These are phyloP conservation scores for Penicillium flavigenum DNA, from an alignment of 495 filamentous ascomycete genomes.

Conservation along the genomic window DNA sequence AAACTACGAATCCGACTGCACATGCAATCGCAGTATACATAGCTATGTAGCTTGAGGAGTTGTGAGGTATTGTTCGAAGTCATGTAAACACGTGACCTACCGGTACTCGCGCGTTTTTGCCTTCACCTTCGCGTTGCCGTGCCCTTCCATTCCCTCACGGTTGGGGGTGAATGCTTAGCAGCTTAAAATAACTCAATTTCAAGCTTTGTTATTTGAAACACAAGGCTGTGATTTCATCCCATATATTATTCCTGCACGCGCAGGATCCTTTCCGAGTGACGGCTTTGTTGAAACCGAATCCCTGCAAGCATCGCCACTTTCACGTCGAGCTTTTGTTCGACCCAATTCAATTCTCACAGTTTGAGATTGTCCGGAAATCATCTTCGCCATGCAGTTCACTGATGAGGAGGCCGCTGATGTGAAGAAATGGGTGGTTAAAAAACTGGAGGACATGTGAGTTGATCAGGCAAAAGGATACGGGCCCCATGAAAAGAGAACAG, in stretches of 20 bases:
- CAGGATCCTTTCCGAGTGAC: slow-evolving; percentile 1
- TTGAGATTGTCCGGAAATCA: background rate
- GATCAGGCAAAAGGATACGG: background rate
- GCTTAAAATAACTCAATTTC: background rate
- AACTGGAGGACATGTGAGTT: slow-evolving; percentile 85
- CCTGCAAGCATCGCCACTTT: slow-evolving; percentile 13
- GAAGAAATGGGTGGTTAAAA: slow-evolving; percentile 87
- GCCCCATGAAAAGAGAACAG: background rate
- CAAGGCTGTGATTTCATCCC: background rate
- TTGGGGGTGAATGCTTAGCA: slow-evolving; percentile 4
- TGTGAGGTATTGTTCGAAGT: background rate
- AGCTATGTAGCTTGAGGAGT: background rate
- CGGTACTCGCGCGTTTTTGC: slow-evolving; percentile 10
- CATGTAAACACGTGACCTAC: slow-evolving; percentile 15
- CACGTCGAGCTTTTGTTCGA: slow-evolving; percentile 3
- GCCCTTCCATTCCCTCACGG: slow-evolving; percentile 16
- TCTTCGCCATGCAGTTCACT: slow-evolving; percentile 65
- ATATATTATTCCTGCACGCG: background rate
- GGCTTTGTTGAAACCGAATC: slow-evolving; percentile 16
- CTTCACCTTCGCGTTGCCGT: slow-evolving; percentile 22
- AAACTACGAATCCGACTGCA: background rate
- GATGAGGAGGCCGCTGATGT: slow-evolving; percentile 72
- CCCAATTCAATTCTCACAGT: background rate
- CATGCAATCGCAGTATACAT: too few relatives aligned
- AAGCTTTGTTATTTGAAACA: background rate